Percentiles rank a stretch among this genome's conserved stretches.
phyloP scores from a whole-genome alignment of 83 land plant genomes.

The Thuja plicata region DNA sequence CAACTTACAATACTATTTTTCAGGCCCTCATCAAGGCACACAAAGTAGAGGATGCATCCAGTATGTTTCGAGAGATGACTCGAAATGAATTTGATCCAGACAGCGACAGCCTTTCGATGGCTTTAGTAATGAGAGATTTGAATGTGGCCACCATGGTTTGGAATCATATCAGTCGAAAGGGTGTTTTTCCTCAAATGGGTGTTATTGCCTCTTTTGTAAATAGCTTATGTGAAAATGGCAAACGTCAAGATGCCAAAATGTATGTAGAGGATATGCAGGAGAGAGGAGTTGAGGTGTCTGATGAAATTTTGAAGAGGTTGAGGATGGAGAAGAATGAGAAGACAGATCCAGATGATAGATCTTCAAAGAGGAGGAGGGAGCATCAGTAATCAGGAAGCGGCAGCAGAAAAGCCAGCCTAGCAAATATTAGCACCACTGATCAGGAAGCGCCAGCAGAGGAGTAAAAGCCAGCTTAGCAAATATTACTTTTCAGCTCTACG shows the following conservation, averaged over 20 bases:
- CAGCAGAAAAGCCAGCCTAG: neutral
- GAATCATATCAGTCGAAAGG: conserved; percentile 13
- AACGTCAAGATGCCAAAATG: conserved; percentile 19
- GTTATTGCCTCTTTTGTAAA: conserved; percentile 4
- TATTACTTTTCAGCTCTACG: neutral
- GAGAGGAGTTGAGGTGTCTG: conserved; percentile 15
- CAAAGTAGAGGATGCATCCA: conserved; percentile 17
- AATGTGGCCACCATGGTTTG: conserved; percentile 21
- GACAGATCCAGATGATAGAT: conserved; percentile 10
- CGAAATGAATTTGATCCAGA: conserved; percentile 26
- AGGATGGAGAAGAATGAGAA: conserved; percentile 17
- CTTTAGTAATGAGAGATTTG: conserved; percentile 21
- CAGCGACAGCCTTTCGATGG: conserved; percentile 8
- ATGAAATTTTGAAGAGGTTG: conserved; percentile 20
- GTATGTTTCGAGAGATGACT: conserved; percentile 23
- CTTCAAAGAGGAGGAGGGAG: conserved; percentile 13
- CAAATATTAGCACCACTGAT: neutral
- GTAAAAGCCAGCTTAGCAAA: neutral
- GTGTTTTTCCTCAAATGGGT: neutral
- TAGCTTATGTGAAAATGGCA: conserved; percentile 17
- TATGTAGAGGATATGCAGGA: conserved; percentile 26
- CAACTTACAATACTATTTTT: conserved; percentile 28
- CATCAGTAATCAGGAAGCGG: conserved; percentile 1
- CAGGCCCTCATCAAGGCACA: conserved; percentile 22
- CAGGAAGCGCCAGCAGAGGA: neutral